Evolutionary conservation across 257 asterid genomes (phyloP).

Genomic region (Verbascum thapsus): DNA sequence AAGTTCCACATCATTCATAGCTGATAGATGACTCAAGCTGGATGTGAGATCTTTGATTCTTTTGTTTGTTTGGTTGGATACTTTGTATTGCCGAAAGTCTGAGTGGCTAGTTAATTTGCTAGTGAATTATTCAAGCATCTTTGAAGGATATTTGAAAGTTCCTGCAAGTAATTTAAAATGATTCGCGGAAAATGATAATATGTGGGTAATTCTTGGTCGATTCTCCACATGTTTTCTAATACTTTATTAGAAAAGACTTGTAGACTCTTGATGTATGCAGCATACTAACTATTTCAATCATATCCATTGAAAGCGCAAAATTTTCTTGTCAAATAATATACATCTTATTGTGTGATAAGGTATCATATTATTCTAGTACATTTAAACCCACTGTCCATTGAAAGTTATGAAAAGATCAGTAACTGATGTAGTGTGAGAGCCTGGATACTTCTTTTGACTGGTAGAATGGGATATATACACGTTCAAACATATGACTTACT

Average conservation of each 20-base stretch:
- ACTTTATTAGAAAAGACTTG: slow-evolving; percentile 12
- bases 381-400: too few species aligned
- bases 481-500: not conserved
- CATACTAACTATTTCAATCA: slow-evolving; percentile 8
- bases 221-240: slow-evolving; percentile 17
- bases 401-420: slow-evolving; percentile 2
- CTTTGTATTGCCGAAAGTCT: slow-evolving; percentile 7
- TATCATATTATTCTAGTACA: slow-evolving; percentile 6
- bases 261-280: slow-evolving; percentile 22
- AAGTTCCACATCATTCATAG: slow-evolving; percentile 8
- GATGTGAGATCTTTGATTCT: slow-evolving; percentile 14
- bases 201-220: slow-evolving; percentile 19
- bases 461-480: not conserved
- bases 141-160: slow-evolving; percentile 10
- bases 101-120: slow-evolving; percentile 10
- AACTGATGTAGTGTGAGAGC: slow-evolving; percentile 4
- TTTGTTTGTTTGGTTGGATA: slow-evolving; percentile 13
- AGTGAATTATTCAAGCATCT: slow-evolving; percentile 17
- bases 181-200: slow-evolving; percentile 3
- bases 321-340: not conserved
- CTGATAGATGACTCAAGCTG: slow-evolving; percentile 21
- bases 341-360: slow-evolving; percentile 1
- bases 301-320: not conserved
- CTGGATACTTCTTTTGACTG: not conserved
- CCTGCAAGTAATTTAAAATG: slow-evolving; percentile 15